Percentiles rank a stretch among this genome's conserved stretches.
Evolutionary conservation across 768 basidiomycete species (phyloP).

Genomic region (Hypholoma sublateritium): DNA sequence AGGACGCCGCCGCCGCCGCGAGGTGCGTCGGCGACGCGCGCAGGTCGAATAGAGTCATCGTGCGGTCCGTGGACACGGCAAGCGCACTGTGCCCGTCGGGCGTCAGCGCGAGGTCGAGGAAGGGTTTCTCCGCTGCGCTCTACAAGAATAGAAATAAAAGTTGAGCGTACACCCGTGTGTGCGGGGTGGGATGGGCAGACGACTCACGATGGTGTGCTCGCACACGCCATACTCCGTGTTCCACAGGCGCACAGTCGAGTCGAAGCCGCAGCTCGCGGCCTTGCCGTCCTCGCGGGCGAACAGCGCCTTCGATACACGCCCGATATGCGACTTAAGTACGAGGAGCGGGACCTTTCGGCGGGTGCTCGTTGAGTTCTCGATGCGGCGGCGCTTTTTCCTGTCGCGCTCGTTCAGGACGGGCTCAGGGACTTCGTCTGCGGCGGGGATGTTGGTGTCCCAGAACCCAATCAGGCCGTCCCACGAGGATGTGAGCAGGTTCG

Average conservation of each 20-base stretch:
- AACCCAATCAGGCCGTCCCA: constrained; percentile 88
- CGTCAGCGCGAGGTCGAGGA: constrained; percentile 60
- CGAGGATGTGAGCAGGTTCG: constrained; percentile 75
- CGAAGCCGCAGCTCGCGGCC: constrained; percentile 83
- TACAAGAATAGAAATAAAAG: constrained; percentile 23
- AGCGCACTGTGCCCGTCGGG: constrained; percentile 45
- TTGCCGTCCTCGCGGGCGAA: constrained; percentile 31
- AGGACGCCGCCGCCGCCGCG: constrained; percentile 34
- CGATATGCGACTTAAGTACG: constrained; percentile 84
- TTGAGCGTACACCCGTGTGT: background rate
- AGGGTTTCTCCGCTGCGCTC: constrained; percentile 73
- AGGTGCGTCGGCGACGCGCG: constrained; percentile 38
- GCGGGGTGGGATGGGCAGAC: no score
- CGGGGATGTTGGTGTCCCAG: constrained; percentile 69
- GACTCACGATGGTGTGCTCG: constrained; percentile 63
- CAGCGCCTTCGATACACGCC: constrained; percentile 70
- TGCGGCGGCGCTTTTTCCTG: constrained; percentile 66
- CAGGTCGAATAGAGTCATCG: constrained; percentile 69
- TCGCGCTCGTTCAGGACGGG: constrained; percentile 33
- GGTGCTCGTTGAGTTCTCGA: constrained; percentile 38
- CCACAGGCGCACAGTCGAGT: constrained; percentile 89
- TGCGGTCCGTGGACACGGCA: constrained; percentile 74
- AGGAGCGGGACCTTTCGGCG: constrained; percentile 66
- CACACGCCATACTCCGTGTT: constrained; percentile 80
- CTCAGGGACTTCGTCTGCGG: constrained; percentile 61